Percentiles rank a stretch among this genome's conserved stretches.
phyloP scores from a whole-genome alignment of 1,284 basidiomycete genomes.

The Spongispora temasekensis region DNA sequence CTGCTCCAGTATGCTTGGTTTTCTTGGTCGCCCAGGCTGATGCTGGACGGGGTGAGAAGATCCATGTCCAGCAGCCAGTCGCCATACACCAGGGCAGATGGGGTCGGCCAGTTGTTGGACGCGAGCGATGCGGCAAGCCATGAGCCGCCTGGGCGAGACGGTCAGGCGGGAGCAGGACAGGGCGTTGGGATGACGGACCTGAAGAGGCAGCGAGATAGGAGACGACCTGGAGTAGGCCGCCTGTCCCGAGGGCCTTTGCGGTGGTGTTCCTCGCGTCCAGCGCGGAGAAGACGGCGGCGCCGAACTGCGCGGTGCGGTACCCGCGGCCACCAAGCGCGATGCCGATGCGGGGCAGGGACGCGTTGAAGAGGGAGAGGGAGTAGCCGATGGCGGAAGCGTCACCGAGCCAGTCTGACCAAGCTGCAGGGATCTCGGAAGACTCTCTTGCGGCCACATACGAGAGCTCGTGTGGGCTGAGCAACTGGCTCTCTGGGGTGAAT shows the following conservation, averaged over 20 bases:
- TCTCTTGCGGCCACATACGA: constrained; percentile 49
- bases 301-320: constrained; percentile 59
- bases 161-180: background rate
- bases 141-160: constrained; percentile 52
- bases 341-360: constrained; percentile 51
- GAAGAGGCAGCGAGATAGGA: constrained; percentile 65
- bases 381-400: constrained; percentile 56
- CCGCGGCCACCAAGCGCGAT: constrained; percentile 63
- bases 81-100: constrained; percentile 55
- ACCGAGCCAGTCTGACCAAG: constrained; percentile 63
- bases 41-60: constrained; percentile 53
- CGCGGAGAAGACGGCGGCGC: constrained; percentile 56
- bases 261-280: constrained; percentile 60
- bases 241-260: constrained; percentile 58
- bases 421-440: constrained; percentile 42
- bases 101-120: constrained; percentile 59
- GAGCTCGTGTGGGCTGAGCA: constrained; percentile 49
- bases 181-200: constrained; percentile 39
- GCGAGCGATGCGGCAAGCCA: constrained; percentile 62
- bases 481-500: constrained; percentile 53
- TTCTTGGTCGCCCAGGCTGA: constrained; percentile 42
- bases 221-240: constrained; percentile 64
- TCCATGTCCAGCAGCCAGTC: constrained; percentile 63
- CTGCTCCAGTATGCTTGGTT: constrained; percentile 65
- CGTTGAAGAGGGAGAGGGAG: constrained; percentile 42